phyloP scores from a whole-genome alignment of 2,329 filamentous ascomycete genomes.

The Diaporthe eres region DNA sequence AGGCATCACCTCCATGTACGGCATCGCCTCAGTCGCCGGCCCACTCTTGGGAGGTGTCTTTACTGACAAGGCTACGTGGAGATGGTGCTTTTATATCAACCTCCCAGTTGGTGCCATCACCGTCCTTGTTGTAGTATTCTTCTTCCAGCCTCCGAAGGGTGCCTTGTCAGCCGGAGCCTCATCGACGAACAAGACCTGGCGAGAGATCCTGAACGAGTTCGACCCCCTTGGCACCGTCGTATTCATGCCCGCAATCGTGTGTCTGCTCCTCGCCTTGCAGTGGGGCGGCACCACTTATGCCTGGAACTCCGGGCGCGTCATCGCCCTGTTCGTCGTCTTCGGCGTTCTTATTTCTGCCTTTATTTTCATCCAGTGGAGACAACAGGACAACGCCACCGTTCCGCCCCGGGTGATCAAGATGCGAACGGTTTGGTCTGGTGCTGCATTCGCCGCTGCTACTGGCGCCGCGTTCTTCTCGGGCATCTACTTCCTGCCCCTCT shows the following conservation, averaged over 20 bases:
- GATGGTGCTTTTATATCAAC: constrained; percentile 53
- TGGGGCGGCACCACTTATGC: constrained; percentile 60
- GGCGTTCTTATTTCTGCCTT: constrained; percentile 52
- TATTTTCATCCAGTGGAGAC: constrained; percentile 53
- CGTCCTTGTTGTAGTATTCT: constrained; percentile 46
- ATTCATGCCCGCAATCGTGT: constrained; percentile 56
- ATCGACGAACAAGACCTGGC: constrained; percentile 42
- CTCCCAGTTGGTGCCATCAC: constrained; percentile 52
- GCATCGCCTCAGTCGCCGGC: constrained; percentile 53
- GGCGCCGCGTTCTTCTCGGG: constrained; percentile 46
- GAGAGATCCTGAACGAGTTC: constrained; percentile 46
- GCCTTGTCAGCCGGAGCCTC: not conserved
- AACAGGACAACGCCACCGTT: constrained; percentile 57
- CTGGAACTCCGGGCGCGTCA: constrained; percentile 55
- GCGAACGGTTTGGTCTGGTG: constrained; percentile 52
- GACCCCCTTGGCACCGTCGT: constrained; percentile 49
- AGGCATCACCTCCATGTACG: constrained; percentile 60
- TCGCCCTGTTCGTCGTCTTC: constrained; percentile 55
- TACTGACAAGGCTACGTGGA: constrained; percentile 47
- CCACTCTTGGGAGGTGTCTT: constrained; percentile 52
- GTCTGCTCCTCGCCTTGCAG: constrained; percentile 63
- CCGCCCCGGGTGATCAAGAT: constrained; percentile 57
- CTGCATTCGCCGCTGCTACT: constrained; percentile 52
- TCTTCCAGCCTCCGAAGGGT: constrained; percentile 48
- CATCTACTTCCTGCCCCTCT: constrained; percentile 55